phyloP scores from a whole-genome alignment of 768 basidiomycete species.

The Mycena filopes region DNA sequence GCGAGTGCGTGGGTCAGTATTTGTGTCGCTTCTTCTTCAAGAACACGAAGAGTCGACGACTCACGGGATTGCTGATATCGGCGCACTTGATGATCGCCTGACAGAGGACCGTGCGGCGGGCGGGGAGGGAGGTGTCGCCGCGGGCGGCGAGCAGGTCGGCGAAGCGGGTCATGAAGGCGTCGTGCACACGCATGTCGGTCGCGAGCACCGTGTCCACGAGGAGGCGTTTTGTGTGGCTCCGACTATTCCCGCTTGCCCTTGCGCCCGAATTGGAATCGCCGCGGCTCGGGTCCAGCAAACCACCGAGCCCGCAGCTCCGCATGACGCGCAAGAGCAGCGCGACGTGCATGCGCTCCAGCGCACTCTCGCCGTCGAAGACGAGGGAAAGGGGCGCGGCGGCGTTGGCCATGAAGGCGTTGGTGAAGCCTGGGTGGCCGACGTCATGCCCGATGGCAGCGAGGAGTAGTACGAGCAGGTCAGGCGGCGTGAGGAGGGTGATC shows the following conservation, averaged over 20 bases:
- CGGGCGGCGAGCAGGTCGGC: constrained; percentile 56
- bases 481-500: constrained; percentile 61
- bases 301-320: constrained; percentile 80
- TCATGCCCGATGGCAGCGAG: constrained; percentile 98
- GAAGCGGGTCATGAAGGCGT: constrained; percentile 82
- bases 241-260: not conserved
- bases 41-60: constrained; percentile 44
- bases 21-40: constrained; percentile 12
- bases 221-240: constrained; percentile 51
- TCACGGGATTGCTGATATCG: constrained; percentile 97
- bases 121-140: too few relatives aligned
- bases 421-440: constrained; percentile 95
- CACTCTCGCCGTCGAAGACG: constrained; percentile 89
- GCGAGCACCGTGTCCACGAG: constrained; percentile 87
- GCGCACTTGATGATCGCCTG: constrained; percentile 97
- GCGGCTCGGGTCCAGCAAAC: constrained; percentile 74
- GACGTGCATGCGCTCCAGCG: constrained; percentile 93
- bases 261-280: constrained; percentile 21
- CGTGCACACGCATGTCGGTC: constrained; percentile 95
- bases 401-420: constrained; percentile 97
- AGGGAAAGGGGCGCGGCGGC: constrained; percentile 89
- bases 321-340: constrained; percentile 83
- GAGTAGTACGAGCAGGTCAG: constrained; percentile 86
- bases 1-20: constrained; percentile 13
- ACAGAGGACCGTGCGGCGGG: constrained; percentile 82